Evolutionary conservation across 345 rosid species (phyloP).

Genomic region (Firmiana major): DNA sequence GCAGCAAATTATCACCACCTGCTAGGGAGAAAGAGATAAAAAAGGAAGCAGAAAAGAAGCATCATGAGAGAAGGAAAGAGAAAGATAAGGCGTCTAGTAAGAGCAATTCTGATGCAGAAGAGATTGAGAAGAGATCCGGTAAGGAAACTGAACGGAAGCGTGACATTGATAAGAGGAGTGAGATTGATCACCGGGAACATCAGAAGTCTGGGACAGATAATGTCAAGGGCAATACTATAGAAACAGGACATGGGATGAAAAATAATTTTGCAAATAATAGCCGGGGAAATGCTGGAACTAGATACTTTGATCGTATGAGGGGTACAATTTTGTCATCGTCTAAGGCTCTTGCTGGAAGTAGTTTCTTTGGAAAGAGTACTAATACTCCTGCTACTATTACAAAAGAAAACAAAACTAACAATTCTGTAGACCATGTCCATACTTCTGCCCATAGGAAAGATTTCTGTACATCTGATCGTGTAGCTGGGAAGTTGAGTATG

Average conservation of each 20-base stretch:
- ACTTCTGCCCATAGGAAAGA: slow-evolving; percentile 50
- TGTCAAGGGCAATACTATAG: slow-evolving; percentile 40
- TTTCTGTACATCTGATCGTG: slow-evolving; percentile 42
- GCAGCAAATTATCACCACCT: slow-evolving; percentile 40
- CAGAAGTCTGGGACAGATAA: slow-evolving; percentile 45
- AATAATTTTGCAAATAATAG: slow-evolving; percentile 38
- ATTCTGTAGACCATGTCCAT: slow-evolving; percentile 48
- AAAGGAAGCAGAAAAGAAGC: slow-evolving; percentile 76
- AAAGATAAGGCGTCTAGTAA: slow-evolving; percentile 85
- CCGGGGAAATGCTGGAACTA: slow-evolving; percentile 50
- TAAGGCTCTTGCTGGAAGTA: slow-evolving; percentile 68
- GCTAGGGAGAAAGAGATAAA: slow-evolving; percentile 54
- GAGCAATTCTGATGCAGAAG: slow-evolving; percentile 89
- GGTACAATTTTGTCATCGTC: slow-evolving; percentile 83
- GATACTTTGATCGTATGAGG: slow-evolving; percentile 86
- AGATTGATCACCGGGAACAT: slow-evolving; percentile 45
- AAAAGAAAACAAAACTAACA: slow-evolving; percentile 54
- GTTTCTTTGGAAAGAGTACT: slow-evolving; percentile 74
- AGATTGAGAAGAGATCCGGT: slow-evolving; percentile 60
- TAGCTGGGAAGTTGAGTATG: slow-evolving; percentile 34
- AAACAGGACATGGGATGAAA: slow-evolving; percentile 46
- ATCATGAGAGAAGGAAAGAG: slow-evolving; percentile 83
- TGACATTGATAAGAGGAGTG: slow-evolving; percentile 53
- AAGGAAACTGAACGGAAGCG: slow-evolving; percentile 64
- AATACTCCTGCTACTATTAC: slow-evolving; percentile 32